These are phyloP conservation scores for Drechmeria coniospora DNA, from an alignment of 2,329 filamentous ascomycete genomes.

Conservation along the genomic window DNA sequence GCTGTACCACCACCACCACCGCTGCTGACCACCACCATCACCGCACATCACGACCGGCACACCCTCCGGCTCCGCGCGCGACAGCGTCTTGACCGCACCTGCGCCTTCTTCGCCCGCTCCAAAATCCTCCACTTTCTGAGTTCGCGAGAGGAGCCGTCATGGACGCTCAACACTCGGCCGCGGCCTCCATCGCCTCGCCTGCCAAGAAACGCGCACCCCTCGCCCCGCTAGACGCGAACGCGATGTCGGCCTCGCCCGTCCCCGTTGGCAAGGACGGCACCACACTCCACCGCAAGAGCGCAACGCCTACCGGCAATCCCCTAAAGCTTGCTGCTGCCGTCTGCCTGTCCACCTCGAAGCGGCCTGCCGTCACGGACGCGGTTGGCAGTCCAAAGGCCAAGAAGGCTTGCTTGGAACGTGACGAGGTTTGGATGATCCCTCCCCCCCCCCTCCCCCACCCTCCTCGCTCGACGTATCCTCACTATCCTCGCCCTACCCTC, in stretches of 20 bases:
- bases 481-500: too few relatives aligned
- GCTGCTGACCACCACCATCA: too few relatives aligned
- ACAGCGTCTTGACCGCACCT: too few relatives aligned
- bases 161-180: too few relatives aligned
- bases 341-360: constrained; percentile 6
- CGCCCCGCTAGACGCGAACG: constrained; percentile 30
- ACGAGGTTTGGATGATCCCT: constrained; percentile 11
- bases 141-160: too few relatives aligned
- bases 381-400: constrained; percentile 11
- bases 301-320: neutral
- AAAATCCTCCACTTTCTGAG: too few relatives aligned
- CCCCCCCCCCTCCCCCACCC: neutral
- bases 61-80: too few relatives aligned
- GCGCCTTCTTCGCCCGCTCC: too few relatives aligned
- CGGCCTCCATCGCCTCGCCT: constrained; percentile 15
- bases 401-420: constrained; percentile 16
- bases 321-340: neutral
- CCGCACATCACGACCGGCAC: too few relatives aligned
- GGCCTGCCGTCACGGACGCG: constrained; percentile 10
- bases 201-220: constrained; percentile 34
- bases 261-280: constrained; percentile 4
- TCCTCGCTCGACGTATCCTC: neutral
- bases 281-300: constrained; percentile 5
- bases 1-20: too few relatives aligned
- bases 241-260: constrained; percentile 15